Evolutionary conservation across 164 flowering plant species (phyloP).

Genomic region (Paratinospora sagittata): DNA sequence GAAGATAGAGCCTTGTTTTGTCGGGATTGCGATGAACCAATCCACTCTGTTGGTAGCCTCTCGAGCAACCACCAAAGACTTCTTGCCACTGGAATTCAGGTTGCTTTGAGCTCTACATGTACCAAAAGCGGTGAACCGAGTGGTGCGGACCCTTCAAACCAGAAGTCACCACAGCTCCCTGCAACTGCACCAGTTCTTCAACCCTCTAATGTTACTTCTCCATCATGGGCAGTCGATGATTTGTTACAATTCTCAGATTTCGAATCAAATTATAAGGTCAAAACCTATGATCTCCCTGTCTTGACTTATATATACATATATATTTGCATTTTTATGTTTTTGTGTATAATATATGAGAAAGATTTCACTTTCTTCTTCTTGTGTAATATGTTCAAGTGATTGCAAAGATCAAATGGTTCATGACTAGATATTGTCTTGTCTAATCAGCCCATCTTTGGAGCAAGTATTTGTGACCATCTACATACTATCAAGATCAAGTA

Average conservation of each 20-base stretch:
- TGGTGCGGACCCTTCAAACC: constrained; percentile 50
- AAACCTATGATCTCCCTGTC: neutral
- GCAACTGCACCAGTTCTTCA: constrained; percentile 29
- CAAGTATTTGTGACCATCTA: too few species aligned
- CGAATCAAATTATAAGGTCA: constrained; percentile 67
- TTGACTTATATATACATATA: neutral
- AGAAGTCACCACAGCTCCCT: constrained; percentile 27
- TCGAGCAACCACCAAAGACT: constrained; percentile 82
- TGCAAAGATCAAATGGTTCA: too few species aligned
- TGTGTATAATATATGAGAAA: neutral
- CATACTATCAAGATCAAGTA: too few species aligned
- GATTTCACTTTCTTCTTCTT: too few species aligned
- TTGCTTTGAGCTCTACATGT: constrained; percentile 55
- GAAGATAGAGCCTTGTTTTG: constrained; percentile 98
- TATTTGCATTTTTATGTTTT: neutral
- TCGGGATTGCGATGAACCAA: constrained; percentile 79
- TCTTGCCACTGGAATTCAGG: constrained; percentile 82
- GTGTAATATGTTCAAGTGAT: too few species aligned
- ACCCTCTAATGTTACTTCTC: constrained; percentile 31
- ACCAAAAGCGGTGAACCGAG: constrained; percentile 29
- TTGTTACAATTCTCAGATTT: constrained; percentile 60
- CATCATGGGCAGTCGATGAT: constrained; percentile 79
- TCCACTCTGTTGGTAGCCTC: constrained; percentile 61
- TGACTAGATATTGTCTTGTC: too few species aligned
- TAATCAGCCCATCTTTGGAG: too few species aligned